A percentile compares a stretch with the other conserved stretches of the same genome.
These are phyloP conservation scores for Lepidium campestre DNA, from an alignment of 441 rosid species.

Conservation along the genomic window DNA sequence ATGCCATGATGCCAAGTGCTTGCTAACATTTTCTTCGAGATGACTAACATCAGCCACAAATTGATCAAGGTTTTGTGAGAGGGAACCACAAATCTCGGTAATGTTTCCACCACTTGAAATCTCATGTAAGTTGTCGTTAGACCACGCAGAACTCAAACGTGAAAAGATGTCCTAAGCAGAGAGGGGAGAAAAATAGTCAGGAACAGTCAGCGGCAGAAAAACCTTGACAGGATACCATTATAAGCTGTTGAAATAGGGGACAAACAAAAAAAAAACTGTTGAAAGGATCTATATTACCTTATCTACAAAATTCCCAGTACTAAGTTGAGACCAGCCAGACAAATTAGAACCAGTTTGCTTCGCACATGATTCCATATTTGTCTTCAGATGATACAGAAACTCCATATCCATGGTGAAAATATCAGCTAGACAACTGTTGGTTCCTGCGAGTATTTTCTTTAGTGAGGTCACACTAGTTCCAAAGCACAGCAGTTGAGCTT, in stretches of 20 bases:
- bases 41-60: constrained; percentile 36
- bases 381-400: constrained; percentile 64
- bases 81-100: constrained; percentile 39
- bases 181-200: constrained; percentile 23
- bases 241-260: neutral
- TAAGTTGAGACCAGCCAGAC: constrained; percentile 33
- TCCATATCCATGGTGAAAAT: constrained; percentile 57
- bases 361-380: constrained; percentile 44
- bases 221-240: neutral
- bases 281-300: constrained; percentile 44
- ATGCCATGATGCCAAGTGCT: constrained; percentile 46
- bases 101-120: constrained; percentile 40
- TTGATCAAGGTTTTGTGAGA: constrained; percentile 52
- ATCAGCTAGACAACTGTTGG: constrained; percentile 40
- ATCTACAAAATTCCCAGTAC: constrained; percentile 25
- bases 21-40: constrained; percentile 45
- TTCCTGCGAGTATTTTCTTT: constrained; percentile 43
- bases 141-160: constrained; percentile 39
- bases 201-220: constrained; percentile 15
- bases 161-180: constrained; percentile 46
- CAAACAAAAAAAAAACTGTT: no score
- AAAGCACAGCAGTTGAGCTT: constrained; percentile 42
- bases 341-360: constrained; percentile 36
- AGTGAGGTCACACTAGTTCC: constrained; percentile 51
- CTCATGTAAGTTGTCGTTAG: constrained; percentile 38